Conservation (phyloP, 768 basidiomycete species). For the Phylloporus rhodoxanthus region DNA sequence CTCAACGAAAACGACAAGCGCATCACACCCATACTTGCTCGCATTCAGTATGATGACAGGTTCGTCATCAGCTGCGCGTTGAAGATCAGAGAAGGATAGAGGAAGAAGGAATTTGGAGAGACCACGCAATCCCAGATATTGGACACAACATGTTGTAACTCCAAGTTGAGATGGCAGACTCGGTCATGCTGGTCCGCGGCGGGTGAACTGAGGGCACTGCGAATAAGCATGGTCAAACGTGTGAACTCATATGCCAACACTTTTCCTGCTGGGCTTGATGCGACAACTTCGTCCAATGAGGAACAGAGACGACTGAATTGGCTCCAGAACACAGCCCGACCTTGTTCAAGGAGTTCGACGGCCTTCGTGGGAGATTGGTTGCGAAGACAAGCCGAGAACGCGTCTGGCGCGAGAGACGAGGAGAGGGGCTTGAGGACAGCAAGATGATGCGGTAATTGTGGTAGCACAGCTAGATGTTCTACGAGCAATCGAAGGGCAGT, state of each 20-base stretch:
- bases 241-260: not conserved
- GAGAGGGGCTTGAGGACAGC: not conserved
- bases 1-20: not conserved
- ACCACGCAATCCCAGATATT: not conserved
- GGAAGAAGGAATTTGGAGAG: not conserved
- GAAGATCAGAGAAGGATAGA: not conserved
- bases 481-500: too few relatives aligned
- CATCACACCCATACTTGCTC: not conserved
- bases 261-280: not conserved
- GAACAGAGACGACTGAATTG: not conserved
- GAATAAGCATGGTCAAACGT: not conserved
- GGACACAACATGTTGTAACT: not conserved
- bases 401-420: not conserved
- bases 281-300: not conserved
- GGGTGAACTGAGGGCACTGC: not conserved
- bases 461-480: not conserved
- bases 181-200: not conserved
- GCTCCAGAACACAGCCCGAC: not conserved
- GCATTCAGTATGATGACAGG: not conserved
- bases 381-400: not conserved
- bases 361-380: not conserved
- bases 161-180: not conserved
- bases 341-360: not conserved
- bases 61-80: not conserved
- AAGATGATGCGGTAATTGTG: not conserved